Evolutionary conservation across 305 asterid genomes (phyloP).

Genomic region (Fraxinus ornus): DNA sequence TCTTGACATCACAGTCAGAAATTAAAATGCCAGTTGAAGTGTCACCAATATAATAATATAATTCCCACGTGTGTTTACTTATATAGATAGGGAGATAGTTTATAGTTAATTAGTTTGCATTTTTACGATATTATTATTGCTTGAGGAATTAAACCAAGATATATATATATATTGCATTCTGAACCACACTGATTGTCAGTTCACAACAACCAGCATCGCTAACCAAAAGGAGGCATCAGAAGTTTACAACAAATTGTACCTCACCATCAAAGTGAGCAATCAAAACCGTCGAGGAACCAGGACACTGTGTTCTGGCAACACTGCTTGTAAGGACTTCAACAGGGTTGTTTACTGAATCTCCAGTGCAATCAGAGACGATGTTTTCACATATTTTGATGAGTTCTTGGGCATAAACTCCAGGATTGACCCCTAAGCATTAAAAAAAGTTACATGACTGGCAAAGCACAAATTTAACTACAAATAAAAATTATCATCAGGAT

Average conservation of each 20-base stretch:
- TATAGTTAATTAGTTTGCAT: neutral
- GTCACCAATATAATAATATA: neutral
- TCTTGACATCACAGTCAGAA: neutral
- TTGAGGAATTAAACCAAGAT: neutral
- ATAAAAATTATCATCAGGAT: neutral
- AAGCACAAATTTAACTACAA: neutral
- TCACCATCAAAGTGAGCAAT: constrained; percentile 68
- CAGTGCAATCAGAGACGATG: constrained; percentile 43
- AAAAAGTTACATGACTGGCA: neutral
- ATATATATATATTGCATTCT: neutral
- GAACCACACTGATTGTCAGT: neutral
- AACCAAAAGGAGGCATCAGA: neutral
- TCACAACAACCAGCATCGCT: neutral
- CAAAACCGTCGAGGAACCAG: constrained; percentile 71
- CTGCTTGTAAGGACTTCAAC: constrained; percentile 52
- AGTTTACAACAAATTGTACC: constrained; percentile 40
- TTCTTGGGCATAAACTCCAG: constrained; percentile 71
- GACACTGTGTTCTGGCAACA: constrained; percentile 47
- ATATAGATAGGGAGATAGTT: neutral
- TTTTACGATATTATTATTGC: neutral
- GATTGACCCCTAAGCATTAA: constrained; percentile 48
- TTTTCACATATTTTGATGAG: constrained; percentile 56
- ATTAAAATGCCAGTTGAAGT: neutral
- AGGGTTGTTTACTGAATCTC: constrained; percentile 36
- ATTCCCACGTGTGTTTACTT: neutral